Percentiles rank a stretch among this genome's conserved stretches.
phyloP scores from a whole-genome alignment of 106 monocot genomes.

The Platanthera guangdongensis region DNA sequence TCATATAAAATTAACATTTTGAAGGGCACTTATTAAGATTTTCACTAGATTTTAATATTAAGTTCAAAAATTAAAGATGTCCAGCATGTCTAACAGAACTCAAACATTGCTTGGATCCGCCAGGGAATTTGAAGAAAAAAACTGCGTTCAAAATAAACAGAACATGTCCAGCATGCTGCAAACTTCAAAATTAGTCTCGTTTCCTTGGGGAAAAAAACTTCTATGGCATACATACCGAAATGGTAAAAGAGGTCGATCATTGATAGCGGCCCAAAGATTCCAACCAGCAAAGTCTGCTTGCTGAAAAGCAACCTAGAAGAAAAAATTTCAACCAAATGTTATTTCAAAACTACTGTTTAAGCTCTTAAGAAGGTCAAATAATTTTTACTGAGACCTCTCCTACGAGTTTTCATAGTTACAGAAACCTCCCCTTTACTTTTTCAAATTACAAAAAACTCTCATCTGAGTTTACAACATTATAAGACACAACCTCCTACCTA shows the following conservation, averaged over 20 bases:
- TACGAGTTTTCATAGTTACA: too few relatives aligned
- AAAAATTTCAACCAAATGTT: background rate
- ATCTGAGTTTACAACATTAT: too few relatives aligned
- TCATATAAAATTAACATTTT: too few relatives aligned
- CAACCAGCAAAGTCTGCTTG: conserved; percentile 95
- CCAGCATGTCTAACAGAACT: background rate
- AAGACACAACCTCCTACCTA: too few relatives aligned
- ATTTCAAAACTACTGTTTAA: background rate
- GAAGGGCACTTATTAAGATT: too few relatives aligned
- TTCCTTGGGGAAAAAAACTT: background rate
- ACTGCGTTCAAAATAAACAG: background rate
- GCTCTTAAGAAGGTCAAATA: background rate
- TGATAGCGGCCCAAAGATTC: conserved; percentile 99
- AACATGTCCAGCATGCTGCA: background rate
- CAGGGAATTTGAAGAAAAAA: background rate
- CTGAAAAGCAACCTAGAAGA: conserved; percentile 81
- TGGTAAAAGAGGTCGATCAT: conserved; percentile 79
- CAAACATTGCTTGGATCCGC: background rate
- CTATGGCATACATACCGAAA: conserved; percentile 48
- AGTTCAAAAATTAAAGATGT: too few relatives aligned
- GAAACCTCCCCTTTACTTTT: too few relatives aligned
- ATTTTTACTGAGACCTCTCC: background rate
- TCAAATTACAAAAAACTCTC: too few relatives aligned
- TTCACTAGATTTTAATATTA: too few relatives aligned
- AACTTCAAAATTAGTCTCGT: background rate